Percentiles rank a stretch among this genome's conserved stretches.
Evolutionary conservation across 345 rosid genomes (phyloP).

Genomic region (Murraya koenigii): DNA sequence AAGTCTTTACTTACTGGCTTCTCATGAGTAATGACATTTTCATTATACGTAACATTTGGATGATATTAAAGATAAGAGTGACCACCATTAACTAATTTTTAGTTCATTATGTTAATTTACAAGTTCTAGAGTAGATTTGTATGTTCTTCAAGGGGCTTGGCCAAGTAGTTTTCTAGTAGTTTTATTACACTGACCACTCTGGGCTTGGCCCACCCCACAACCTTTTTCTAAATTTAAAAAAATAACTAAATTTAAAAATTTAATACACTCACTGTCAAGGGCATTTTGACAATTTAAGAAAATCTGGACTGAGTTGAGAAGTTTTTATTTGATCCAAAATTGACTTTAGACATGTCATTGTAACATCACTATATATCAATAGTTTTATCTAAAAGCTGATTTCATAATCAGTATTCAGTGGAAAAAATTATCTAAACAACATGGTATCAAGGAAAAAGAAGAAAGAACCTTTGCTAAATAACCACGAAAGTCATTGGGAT

Average conservation of each 20-base stretch:
- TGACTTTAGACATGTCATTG: not conserved
- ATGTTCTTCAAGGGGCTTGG: not conserved
- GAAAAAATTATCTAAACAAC: not conserved
- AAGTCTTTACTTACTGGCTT: not conserved
- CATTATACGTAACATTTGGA: not conserved
- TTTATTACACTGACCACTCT: too few species aligned
- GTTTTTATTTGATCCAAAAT: not conserved
- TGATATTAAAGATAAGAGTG: not conserved
- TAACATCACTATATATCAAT: not conserved
- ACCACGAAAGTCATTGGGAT: slow-evolving; percentile 90
- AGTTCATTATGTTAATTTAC: not conserved
- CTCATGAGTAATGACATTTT: not conserved
- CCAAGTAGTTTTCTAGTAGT: too few species aligned
- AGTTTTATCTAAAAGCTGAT: not conserved
- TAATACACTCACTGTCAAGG: not conserved
- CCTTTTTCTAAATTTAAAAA: too few species aligned
- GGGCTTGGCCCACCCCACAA: too few species aligned
- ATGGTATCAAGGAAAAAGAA: not conserved
- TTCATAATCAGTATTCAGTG: not conserved
- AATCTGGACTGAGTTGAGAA: not conserved
- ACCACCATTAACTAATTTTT: not conserved
- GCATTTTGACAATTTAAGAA: not conserved
- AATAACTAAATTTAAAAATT: too few species aligned
- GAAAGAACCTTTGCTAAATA: slow-evolving; percentile 83
- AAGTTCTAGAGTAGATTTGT: not conserved